Evolutionary conservation across 108 stramenopile genomes (phyloP), one percentile per base, ranked within the genome.

Genomic region (Schizochytrium sp.): DNA sequence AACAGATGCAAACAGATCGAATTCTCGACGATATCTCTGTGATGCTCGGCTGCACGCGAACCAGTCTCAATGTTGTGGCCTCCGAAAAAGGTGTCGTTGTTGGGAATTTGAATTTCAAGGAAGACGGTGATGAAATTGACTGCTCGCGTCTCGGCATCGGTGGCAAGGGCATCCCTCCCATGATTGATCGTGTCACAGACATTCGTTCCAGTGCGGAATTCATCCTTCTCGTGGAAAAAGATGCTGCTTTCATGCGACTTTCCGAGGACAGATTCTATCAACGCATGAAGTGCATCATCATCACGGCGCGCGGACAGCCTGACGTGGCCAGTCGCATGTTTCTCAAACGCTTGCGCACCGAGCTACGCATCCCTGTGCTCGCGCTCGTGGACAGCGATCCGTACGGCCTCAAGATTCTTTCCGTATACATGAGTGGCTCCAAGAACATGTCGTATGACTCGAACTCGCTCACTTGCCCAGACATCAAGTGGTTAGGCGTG

Each of bases 281-380:
- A 91, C 95, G 93, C 87, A 98, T 97, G 92, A 97, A 97, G 12
- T 99, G 98, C 91, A 98, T 99, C 83, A 95, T 99, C 58, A 98
- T 99, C 88, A 99, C 98, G 23, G 98, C 97, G 72, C 98, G 98
- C 93, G 98, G 98, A 29, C 98, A 99, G 92, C 98, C 98, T 41
- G 97, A 97, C 93, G 96, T 97, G 14, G 96, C 96, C 29, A 96
- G 96, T 5, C 91, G 97, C 76, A 95, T 95, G 21, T 98, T 97
- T 72, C 92, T 98, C 2, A 88, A 97, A 47, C 95, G 95, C 18
- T 90, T 90, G 43, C 72, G 55, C 8, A 41, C 6, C 48, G 96
- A 97, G 92, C 92, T 99, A 25, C 89, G 97, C 91, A 97, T 99
- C 60, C 98, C 98, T 12, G 98, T 99, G 5, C 90, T 98, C 71